phyloP scores from a whole-genome alignment of 2,329 filamentous ascomycete genomes.

The Colletotrichum tofieldiae region DNA sequence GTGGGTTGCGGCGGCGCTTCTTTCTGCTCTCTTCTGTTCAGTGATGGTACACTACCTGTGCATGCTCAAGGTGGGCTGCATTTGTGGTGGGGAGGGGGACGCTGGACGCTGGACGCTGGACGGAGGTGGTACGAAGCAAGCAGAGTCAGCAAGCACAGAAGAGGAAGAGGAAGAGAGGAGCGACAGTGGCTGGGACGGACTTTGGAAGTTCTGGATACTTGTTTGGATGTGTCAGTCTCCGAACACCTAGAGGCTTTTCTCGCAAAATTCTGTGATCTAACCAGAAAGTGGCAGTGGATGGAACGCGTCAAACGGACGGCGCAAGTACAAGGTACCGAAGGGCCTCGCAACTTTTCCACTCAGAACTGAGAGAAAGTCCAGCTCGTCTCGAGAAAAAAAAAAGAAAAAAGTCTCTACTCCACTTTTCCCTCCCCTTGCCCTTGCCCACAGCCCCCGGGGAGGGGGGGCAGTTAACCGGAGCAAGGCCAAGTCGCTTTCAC shows the following conservation, averaged over 20 bases:
- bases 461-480: constrained; percentile 5
- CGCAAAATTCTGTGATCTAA: neutral
- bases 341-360: neutral
- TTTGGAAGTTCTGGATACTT: constrained; percentile 13
- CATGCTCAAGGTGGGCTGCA: constrained; percentile 5
- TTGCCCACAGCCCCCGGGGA: constrained; percentile 13
- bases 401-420: constrained; percentile 5
- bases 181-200: constrained; percentile 12
- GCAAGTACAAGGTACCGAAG: constrained; percentile 1
- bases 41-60: constrained; percentile 5
- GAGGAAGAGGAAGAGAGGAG: neutral
- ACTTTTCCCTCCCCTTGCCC: constrained; percentile 8
- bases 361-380: neutral
- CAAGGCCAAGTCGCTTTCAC: neutral
- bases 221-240: neutral
- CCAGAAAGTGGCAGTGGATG: neutral
- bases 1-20: constrained; percentile 9
- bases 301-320: neutral
- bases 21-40: neutral
- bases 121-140: neutral
- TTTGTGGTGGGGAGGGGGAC: constrained; percentile 6
- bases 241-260: neutral
- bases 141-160: neutral
- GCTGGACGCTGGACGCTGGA: neutral
- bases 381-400: neutral